Percentiles rank a stretch among this genome's conserved stretches.
phyloP scores from a whole-genome alignment of 2,329 filamentous ascomycete genomes.

The Trichoderma atroviride region DNA sequence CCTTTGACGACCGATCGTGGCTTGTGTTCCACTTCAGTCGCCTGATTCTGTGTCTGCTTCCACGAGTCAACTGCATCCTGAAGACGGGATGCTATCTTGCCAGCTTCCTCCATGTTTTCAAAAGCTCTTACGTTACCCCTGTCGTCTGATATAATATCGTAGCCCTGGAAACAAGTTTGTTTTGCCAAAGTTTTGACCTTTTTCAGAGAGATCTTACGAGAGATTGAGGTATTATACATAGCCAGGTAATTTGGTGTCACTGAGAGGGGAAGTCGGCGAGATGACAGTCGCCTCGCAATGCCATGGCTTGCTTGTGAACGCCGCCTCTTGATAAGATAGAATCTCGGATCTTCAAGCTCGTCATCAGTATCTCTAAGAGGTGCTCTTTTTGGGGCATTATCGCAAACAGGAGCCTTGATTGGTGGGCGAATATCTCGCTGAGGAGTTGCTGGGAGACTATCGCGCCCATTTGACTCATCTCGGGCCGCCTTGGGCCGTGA shows the following conservation, averaged over 20 bases:
- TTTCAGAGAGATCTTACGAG: neutral
- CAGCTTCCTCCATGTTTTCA: constrained; percentile 33
- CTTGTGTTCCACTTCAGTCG: constrained; percentile 34
- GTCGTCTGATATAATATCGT: neutral
- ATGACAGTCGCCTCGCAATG: constrained; percentile 31
- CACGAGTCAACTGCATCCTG: constrained; percentile 32
- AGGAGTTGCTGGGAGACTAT: neutral
- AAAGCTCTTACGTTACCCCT: constrained; percentile 30
- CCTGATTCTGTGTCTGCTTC: constrained; percentile 27
- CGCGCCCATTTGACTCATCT: neutral
- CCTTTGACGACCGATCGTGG: constrained; percentile 35
- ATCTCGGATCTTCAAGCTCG: constrained; percentile 28
- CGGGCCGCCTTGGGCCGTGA: neutral
- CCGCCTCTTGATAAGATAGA: constrained; percentile 31
- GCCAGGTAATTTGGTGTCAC: constrained; percentile 30
- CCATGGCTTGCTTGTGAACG: constrained; percentile 29
- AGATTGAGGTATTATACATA: constrained; percentile 29
- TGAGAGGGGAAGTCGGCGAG: constrained; percentile 35
- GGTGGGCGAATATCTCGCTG: neutral
- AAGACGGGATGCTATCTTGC: constrained; percentile 31
- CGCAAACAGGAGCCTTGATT: neutral
- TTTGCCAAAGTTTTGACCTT: neutral
- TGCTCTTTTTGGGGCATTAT: neutral
- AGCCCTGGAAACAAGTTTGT: neutral
- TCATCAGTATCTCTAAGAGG: neutral